Base-by-base conservation (phyloP, 371 early-diverging fungal genomes). In the Rhizopus microsporus region DNA sequence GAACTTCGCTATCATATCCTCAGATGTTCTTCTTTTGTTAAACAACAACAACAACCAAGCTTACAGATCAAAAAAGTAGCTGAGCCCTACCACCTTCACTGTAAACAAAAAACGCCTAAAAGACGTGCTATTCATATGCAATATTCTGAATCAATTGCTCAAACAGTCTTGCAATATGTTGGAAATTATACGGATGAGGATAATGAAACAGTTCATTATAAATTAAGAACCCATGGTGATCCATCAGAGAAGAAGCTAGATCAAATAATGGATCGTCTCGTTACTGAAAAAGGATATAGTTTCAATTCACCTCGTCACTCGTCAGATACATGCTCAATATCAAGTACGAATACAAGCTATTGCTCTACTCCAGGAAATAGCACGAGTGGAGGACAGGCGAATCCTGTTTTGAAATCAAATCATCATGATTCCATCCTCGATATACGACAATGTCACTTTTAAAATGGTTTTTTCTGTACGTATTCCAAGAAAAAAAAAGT, bases 1-100 rank as follows among this genome's bases (percentile, higher is more conserved):
- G 89, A 91, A 59, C 69, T 91, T 47, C 77, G 74, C 10, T 49
- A 60, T 33, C 76, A 83, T 35, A 84, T 89, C 37, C 69, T 70
- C 38, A 63, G 63, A 38, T 91, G 92, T 57, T 48, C 56, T 5
- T 74, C 69, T 0, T 91, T 91, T 63, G 80, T 77, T 16, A 53
- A 59, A 34, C 30, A 45, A 32, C 15, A 50, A 45, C 17, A 13
- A 34, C 50, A 43, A 51, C 31, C 48, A n/a, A 16, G 23, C 23
- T 23, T 39, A 8, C 39, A 10, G 10, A 10, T 39, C 10, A 39
- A 2, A 39, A 39, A 10, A 8, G 13, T 39, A 39, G 13, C 13
- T 10, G 13, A 39, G 2, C 10, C 50, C 37, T 43, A 30, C 29
- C 9, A 39, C 48, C 6, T 15, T 49, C 3, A 38, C 16, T 10